Base-by-base conservation (phyloP, 2,329 filamentous ascomycete species). In the Cryphonectria radicalis region DNA sequence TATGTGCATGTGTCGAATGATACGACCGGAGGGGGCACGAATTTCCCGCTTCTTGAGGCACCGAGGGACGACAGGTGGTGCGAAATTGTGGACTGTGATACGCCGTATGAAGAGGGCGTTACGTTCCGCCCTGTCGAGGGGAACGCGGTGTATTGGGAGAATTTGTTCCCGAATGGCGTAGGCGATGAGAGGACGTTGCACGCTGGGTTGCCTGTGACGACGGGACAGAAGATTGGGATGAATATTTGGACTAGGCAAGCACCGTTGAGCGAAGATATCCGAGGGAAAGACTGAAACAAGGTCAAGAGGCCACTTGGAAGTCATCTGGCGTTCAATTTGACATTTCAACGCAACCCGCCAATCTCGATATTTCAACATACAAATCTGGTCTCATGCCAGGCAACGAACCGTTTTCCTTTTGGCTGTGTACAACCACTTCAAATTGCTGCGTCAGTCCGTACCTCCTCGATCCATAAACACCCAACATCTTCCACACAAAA, bases 201-300 rank as follows among this genome's bases (percentile, higher is more conserved):
- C 70, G 81, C 81, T 22, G 81, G 82, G 5, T 66, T 83, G 70
- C 81, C 81, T 1, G 78, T 83, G n/a, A 80, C 78, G 3, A 79
- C 76, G 37, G 82, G 82, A 4, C 77, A 76, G 43, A 83, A 83
- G 75, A 77, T 82, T 63, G 81, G 81, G 25, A 82, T 83, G 81
- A 83, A 83, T 40, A 82, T 83, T 66, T 83, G 81, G 81, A 83
- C 81, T 22, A 77, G 80, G 63, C 78, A 82, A 73, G 78, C 77
- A 28, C 78, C 78, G 3, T 17, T 66, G 63, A 66, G 63, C 55
- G 63, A 66, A 50, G 63, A 55, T 4, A 55, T 66, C 43, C 43
- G 63, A 50, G 63, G 63, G 3, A 55, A 66, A 13, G 63, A 66
- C 17, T 66, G 10, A 25, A 11, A 3, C 3, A 28, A 28, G 22